These are phyloP conservation scores for Plectosphaerella plurivora DNA, from an alignment of 2,329 filamentous ascomycete genomes.

Conservation along the genomic window DNA sequence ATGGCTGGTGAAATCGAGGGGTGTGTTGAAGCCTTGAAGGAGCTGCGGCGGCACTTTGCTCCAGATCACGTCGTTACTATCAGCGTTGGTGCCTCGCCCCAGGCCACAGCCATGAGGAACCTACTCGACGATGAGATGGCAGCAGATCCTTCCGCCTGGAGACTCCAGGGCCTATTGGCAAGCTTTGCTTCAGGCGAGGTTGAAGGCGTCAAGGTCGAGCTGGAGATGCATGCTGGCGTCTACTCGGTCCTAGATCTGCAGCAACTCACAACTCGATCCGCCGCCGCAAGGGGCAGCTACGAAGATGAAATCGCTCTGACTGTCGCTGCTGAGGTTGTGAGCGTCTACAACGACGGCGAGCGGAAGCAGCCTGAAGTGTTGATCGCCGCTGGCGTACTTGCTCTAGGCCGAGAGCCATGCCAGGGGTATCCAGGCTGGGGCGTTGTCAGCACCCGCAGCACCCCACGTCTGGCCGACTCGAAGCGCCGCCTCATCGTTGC, in stretches of 20 bases:
- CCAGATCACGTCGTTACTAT: constrained; percentile 15
- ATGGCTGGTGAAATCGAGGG: constrained; percentile 23
- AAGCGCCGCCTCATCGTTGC: constrained; percentile 45
- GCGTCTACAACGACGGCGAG: constrained; percentile 44
- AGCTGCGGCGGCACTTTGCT: constrained; percentile 9
- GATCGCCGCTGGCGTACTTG: constrained; percentile 52
- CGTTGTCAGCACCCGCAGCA: constrained; percentile 37
- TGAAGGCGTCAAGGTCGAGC: constrained; percentile 1
- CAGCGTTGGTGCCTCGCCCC: constrained; percentile 26
- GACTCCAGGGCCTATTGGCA: neutral
- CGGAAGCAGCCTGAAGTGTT: constrained; percentile 42
- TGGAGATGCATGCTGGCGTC: constrained; percentile 63
- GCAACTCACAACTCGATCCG: constrained; percentile 53
- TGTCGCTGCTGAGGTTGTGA: constrained; percentile 57
- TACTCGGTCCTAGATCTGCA: constrained; percentile 63
- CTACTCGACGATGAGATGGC: constrained; percentile 1
- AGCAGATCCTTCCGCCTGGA: neutral
- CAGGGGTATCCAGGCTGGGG: constrained; percentile 58
- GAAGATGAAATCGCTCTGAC: constrained; percentile 49
- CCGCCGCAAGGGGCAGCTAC: constrained; percentile 15
- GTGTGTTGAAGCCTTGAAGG: constrained; percentile 17
- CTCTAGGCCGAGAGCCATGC: constrained; percentile 58
- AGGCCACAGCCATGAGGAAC: constrained; percentile 22
- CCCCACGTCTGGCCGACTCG: neutral
- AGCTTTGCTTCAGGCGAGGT: too few species aligned